These are phyloP conservation scores for Metrosideros polymorpha DNA, from an alignment of 441 rosid genomes.

Conservation along the genomic window DNA sequence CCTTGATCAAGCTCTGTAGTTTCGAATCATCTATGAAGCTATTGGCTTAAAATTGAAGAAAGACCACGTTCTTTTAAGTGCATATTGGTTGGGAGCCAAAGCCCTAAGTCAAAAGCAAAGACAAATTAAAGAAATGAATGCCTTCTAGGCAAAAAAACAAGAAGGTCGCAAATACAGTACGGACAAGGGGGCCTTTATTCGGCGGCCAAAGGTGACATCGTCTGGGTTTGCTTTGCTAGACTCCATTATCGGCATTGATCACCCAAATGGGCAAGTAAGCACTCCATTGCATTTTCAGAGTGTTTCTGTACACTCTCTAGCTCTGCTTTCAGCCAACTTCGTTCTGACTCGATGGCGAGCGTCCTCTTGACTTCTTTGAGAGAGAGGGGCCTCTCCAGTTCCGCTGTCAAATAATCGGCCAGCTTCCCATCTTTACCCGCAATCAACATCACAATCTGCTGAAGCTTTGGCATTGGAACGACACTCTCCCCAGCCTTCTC, in stretches of 20 bases:
- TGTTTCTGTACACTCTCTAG: not conserved
- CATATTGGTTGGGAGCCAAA: not conserved
- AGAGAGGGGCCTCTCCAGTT: not conserved
- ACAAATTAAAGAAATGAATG: not conserved
- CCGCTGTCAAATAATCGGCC: not conserved
- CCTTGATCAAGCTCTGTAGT: not conserved
- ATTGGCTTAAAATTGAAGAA: not conserved
- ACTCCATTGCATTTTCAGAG: not conserved
- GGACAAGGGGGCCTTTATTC: not conserved
- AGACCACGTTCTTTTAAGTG: not conserved
- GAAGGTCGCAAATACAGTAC: not conserved
- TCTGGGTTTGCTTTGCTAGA: not conserved
- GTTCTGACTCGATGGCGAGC: not conserved
- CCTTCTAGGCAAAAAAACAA: not conserved
- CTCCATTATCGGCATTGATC: accelerated
- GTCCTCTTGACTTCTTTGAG: not conserved
- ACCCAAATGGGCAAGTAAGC: accelerated
- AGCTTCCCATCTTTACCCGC: not conserved
- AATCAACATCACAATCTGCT: not conserved
- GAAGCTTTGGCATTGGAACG: not conserved
- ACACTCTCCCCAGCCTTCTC: not conserved
- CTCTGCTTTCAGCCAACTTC: not conserved
- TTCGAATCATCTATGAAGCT: not conserved
- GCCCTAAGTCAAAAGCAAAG: not conserved
- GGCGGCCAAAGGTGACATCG: not conserved